These are phyloP conservation scores for Dipodascopsis uninucleata DNA, from an alignment of 805 yeast genomes.

Conservation along the genomic window DNA sequence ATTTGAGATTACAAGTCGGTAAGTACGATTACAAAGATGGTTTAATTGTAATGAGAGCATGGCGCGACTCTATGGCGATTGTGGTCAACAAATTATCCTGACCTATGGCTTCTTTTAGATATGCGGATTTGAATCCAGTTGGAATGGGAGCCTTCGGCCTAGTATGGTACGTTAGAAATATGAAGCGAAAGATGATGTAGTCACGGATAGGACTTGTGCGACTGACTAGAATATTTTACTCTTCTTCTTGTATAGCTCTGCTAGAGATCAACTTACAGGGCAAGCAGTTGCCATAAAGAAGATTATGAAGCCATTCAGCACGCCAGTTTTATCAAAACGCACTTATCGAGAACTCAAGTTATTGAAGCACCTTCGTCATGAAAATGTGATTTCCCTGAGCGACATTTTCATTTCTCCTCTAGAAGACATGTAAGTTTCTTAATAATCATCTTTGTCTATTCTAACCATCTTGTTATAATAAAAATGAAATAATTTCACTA, in stretches of 20 bases:
- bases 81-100: no score
- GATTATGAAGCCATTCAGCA: slow-evolving; percentile 94
- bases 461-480: neutral
- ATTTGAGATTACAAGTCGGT: slow-evolving; percentile 73
- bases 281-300: slow-evolving; percentile 96
- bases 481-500: no score
- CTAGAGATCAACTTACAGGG: slow-evolving; percentile 81
- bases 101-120: slow-evolving; percentile 48
- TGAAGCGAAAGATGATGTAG: neutral
- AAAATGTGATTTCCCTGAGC: slow-evolving; percentile 84
- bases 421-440: slow-evolving; percentile 68
- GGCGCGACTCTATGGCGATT: slow-evolving; percentile 1
- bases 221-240: neutral
- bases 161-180: slow-evolving; percentile 63
- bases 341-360: slow-evolving; percentile 93
- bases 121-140: slow-evolving; percentile 90
- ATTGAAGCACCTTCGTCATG: slow-evolving; percentile 89
- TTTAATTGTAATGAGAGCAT: slow-evolving; percentile 3
- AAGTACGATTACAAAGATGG: slow-evolving; percentile 30
- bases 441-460: slow-evolving; percentile 3
- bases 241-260: slow-evolving; percentile 51
- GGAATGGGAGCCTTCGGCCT: slow-evolving; percentile 99
- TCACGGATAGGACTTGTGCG: no score
- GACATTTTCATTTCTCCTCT: slow-evolving; percentile 92
- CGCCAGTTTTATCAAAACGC: slow-evolving; percentile 91